Percentiles rank a stretch among this genome's conserved stretches.
These are phyloP conservation scores for Mycoemilia scoparia DNA, from an alignment of 192 early-diverging fungal species.

Conservation along the genomic window DNA sequence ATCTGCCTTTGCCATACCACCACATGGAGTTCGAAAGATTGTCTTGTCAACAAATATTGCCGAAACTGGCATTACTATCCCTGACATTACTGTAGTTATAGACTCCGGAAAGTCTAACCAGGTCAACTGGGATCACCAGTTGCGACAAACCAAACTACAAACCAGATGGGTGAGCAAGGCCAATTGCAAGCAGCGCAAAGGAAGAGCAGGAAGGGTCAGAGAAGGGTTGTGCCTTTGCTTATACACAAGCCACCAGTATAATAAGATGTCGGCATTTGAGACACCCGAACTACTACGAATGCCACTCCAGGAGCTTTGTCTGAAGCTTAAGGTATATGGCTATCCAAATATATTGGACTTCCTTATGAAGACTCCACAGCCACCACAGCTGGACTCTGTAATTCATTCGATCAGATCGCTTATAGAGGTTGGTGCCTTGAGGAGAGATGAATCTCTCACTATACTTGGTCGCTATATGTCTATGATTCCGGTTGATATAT, in stretches of 20 bases:
- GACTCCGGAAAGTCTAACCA: conserved; percentile 51
- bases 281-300: conserved; percentile 42
- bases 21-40: conserved; percentile 49
- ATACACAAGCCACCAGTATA: conserved; percentile 24
- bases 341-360: conserved; percentile 35
- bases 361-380: conserved; percentile 40
- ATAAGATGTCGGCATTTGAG: conserved; percentile 29
- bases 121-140: conserved; percentile 31
- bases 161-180: conserved; percentile 27
- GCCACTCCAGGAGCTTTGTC: conserved; percentile 55
- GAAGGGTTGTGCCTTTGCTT: conserved; percentile 32
- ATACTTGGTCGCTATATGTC: conserved; percentile 52
- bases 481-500: conserved; percentile 53
- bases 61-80: conserved; percentile 37
- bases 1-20: conserved; percentile 12
- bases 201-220: conserved; percentile 41
- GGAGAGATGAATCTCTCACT: conserved; percentile 33
- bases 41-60: conserved; percentile 80
- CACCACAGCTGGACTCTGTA: conserved; percentile 45
- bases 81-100: conserved; percentile 51
- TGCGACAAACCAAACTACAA: conserved; percentile 36
- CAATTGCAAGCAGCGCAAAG: conserved; percentile 35
- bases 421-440: conserved; percentile 13
- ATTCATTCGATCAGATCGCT: conserved; percentile 31
- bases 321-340: conserved; percentile 49